Evolutionary conservation across 306 rosid species (phyloP).

Genomic region (Psophocarpus tetragonolobus): DNA sequence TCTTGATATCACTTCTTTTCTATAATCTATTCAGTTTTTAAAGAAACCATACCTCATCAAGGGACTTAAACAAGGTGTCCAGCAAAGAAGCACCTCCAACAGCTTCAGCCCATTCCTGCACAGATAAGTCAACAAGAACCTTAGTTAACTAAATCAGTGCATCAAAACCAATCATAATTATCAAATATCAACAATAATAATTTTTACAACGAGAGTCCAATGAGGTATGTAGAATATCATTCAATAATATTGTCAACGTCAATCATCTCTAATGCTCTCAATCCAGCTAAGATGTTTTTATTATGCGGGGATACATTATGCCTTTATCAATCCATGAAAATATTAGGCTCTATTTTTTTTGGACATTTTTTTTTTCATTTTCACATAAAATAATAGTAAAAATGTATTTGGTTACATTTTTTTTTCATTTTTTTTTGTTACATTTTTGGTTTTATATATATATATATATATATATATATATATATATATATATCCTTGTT

Average conservation of each 20-base stretch:
- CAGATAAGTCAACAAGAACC: slow-evolving; percentile 35
- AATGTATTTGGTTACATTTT: too few relatives aligned
- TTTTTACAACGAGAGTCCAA: background rate
- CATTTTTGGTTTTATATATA: too few relatives aligned
- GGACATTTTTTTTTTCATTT: too few relatives aligned
- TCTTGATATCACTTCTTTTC: slow-evolving; percentile 20
- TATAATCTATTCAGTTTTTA: slow-evolving; percentile 30
- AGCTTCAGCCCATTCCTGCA: slow-evolving; percentile 92
- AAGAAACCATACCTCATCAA: slow-evolving; percentile 74
- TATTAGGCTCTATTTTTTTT: too few relatives aligned
- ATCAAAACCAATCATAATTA: slow-evolving; percentile 5
- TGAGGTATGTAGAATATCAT: background rate
- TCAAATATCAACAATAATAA: background rate
- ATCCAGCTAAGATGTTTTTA: background rate
- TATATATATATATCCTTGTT: too few relatives aligned
- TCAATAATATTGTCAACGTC: background rate
- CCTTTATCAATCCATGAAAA: background rate
- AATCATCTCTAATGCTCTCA: slow-evolving; percentile 5
- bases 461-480: too few relatives aligned
- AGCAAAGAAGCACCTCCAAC: slow-evolving; percentile 69
- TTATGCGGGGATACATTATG: background rate
- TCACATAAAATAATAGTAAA: too few relatives aligned
- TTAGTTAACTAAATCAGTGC: background rate
- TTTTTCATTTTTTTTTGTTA: too few relatives aligned
- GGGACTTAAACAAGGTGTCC: slow-evolving; percentile 73